A percentile compares a stretch with the other conserved stretches of the same genome.
These are phyloP conservation scores for Carnegiea gigantea DNA, from an alignment of 179 eudicot genomes.

Conservation along the genomic window DNA sequence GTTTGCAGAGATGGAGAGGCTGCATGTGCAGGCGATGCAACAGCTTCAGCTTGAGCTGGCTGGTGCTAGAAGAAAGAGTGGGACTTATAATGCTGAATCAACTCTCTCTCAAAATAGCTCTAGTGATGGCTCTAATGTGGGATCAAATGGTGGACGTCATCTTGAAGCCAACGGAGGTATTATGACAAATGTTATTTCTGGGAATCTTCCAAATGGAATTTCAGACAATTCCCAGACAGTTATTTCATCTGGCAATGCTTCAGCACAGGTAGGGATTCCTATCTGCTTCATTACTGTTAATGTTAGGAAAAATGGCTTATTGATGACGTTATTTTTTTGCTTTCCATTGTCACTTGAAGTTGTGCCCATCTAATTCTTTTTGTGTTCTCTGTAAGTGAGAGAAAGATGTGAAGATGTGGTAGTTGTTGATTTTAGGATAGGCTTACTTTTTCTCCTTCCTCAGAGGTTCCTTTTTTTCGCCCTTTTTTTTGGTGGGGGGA, in stretches of 20 bases:
- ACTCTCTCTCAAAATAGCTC: constrained; percentile 39
- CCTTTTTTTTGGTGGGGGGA: too few relatives aligned
- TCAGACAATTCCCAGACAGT: constrained; percentile 49
- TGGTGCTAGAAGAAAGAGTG: constrained; percentile 61
- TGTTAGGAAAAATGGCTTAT: constrained; percentile 1
- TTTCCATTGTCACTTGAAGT: not conserved
- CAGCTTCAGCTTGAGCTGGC: constrained; percentile 88
- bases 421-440: too few relatives aligned
- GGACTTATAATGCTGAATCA: constrained; percentile 44
- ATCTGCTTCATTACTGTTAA: not conserved
- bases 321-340: not conserved
- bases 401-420: too few relatives aligned
- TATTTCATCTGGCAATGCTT: constrained; percentile 50
- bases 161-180: constrained; percentile 55
- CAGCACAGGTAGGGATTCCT: constrained; percentile 48
- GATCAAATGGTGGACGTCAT: constrained; percentile 52
- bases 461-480: too few relatives aligned
- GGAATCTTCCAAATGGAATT: constrained; percentile 54
- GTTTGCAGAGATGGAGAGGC: constrained; percentile 94
- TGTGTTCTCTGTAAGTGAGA: too few relatives aligned
- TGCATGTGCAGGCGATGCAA: constrained; percentile 77
- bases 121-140: constrained; percentile 58
- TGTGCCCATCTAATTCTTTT: not conserved
- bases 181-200: constrained; percentile 39
- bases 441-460: too few relatives aligned